Evolutionary conservation across 1,284 basidiomycete genomes (phyloP).

Genomic region (Puccinia triticina): DNA sequence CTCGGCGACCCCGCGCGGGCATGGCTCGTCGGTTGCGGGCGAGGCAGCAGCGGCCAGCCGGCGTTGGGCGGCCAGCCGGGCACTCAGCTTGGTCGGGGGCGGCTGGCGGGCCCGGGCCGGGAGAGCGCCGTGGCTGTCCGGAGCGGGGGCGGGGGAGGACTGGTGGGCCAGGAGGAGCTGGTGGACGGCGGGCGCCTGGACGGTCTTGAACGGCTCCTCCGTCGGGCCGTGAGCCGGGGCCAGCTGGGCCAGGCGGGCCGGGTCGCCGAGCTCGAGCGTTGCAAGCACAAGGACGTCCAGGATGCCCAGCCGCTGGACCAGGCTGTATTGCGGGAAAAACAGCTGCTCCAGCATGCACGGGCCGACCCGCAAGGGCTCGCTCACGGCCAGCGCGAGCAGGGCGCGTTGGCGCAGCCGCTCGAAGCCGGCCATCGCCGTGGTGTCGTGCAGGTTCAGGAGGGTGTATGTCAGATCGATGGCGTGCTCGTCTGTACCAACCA

Average conservation of each 20-base stretch:
- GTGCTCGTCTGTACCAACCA: slow-evolving; percentile 12
- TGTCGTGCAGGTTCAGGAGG: slow-evolving; percentile 32
- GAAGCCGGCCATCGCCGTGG: slow-evolving; percentile 34
- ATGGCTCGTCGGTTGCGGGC: no score
- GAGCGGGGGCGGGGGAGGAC: no score
- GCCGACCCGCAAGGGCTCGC: slow-evolving; percentile 10
- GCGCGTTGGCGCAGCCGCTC: slow-evolving; percentile 4
- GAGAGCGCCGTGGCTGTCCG: no score
- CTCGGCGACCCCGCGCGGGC: no score
- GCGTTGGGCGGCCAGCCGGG: not conserved
- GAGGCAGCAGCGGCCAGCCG: no score
- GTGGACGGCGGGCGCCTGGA: not conserved
- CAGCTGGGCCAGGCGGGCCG: no score
- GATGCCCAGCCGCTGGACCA: slow-evolving; percentile 33
- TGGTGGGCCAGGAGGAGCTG: not conserved
- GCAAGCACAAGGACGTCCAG: slow-evolving; percentile 10
- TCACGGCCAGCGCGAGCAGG: not conserved
- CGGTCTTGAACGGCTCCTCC: not conserved
- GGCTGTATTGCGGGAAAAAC: slow-evolving; percentile 41
- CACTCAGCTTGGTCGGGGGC: not conserved
- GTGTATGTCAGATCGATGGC: slow-evolving; percentile 19
- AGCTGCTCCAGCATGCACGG: slow-evolving; percentile 41
- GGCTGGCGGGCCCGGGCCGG: slow-evolving; percentile 4
- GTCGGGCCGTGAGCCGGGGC: not conserved
- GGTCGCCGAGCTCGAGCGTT: slow-evolving; percentile 13